Evolutionary conservation across 441 rosid species (phyloP).

Genomic region (Omphalea diandra): DNA sequence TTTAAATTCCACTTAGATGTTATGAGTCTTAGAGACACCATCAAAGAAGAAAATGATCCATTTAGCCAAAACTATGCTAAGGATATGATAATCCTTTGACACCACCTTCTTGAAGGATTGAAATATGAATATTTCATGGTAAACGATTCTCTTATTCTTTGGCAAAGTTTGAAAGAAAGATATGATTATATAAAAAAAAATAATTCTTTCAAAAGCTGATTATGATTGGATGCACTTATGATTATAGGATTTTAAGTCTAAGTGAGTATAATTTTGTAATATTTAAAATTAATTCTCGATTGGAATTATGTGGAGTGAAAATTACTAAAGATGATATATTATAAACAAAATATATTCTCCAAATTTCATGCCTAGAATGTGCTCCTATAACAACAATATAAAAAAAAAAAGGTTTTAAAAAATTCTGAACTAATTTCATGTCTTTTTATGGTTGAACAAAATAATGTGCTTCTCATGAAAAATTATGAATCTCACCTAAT

Average conservation of each 20-base stretch:
- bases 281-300: no score
- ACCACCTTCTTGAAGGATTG: neutral
- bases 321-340: no score
- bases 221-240: neutral
- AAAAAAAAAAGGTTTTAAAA: no score
- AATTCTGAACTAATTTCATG: no score
- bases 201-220: neutral
- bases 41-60: neutral
- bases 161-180: neutral
- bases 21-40: no score
- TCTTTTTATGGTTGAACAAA: no score
- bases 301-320: no score
- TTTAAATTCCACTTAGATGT: neutral
- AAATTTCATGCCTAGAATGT: no score
- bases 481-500: no score
- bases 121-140: neutral
- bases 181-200: neutral
- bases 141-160: neutral
- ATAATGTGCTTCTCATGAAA: no score
- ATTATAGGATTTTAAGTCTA: neutral
- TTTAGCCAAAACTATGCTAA: neutral
- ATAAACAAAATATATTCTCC: no score
- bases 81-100: neutral
- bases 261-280: neutral
- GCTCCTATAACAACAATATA: no score